Base-by-base conservation (phyloP, 768 basidiomycete genomes). In the Calocybe cyanea region DNA sequence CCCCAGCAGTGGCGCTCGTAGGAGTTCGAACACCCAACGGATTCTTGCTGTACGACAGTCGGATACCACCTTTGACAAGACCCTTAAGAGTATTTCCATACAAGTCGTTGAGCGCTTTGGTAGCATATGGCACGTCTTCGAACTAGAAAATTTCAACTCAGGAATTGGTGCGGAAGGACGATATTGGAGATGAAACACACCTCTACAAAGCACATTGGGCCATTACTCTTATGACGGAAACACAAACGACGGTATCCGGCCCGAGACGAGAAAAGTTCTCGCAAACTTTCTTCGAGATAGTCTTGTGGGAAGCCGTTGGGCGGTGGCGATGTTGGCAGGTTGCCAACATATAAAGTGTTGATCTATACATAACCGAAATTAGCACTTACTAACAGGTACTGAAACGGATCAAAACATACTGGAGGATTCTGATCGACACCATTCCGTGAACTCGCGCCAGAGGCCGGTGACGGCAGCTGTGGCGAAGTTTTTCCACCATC, bases 191-290 rank as follows among this genome's bases (percentile, higher is more conserved):
- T 5, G 41, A 38, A 20, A 51, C 58, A 53, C 63, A 92, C 91
- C 83, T 99, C 96, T 36, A 98, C 93, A 63, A 98, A 98, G 65
- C 96, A 98, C 94, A 98, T 98, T 7, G 95, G 95, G 0, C 96
- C 94, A 57, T 94, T 94, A 62, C 81, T 90, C 71, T 99, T 99
- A 59, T 95, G 92, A 43, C 94, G 76, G 72, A 93, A 98, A 59
- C 86, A 92, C 51, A 99, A 76, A 57, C 94, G 88, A 47, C 91
- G 85, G 67, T 84, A 99, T 2, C 96, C 96, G 3, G 80, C 77
- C 34, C 83, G 85, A 23, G 72, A 72, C 21, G 78, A 75, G 64
- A 99, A 99, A 38, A 96, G 69, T 31, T 83, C 81, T 46, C 92
- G 76, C 19, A 99, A 72, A 25, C 80, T 83, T 47, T 94, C 91